phyloP scores from a whole-genome alignment of 345 rosid genomes.

The Murraya paniculata region DNA sequence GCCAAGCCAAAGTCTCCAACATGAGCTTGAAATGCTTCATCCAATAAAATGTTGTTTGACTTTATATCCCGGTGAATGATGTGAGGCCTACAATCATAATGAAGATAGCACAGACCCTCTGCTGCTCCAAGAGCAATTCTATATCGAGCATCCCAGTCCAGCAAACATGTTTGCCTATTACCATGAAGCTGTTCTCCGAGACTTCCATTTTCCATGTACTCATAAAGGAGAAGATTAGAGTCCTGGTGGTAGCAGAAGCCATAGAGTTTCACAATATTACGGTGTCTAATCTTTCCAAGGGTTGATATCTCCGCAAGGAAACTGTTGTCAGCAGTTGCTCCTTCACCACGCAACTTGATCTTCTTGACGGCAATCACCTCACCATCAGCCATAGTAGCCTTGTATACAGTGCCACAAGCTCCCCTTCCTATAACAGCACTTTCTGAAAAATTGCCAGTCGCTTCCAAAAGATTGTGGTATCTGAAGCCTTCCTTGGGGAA shows the following conservation, averaged over 20 bases:
- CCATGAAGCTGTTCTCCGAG: slow-evolving; percentile 70
- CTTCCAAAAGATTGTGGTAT: slow-evolving; percentile 62
- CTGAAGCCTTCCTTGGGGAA: slow-evolving; percentile 73
- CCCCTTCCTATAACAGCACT: slow-evolving; percentile 60
- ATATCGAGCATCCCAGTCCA: slow-evolving; percentile 66
- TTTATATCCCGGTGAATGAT: slow-evolving; percentile 82
- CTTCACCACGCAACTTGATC: slow-evolving; percentile 59
- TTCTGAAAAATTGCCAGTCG: slow-evolving; percentile 70
- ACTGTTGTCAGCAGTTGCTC: slow-evolving; percentile 58
- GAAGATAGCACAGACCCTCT: slow-evolving; percentile 77
- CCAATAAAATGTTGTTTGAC: slow-evolving; percentile 74
- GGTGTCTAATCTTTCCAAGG: slow-evolving; percentile 78
- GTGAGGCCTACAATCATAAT: slow-evolving; percentile 75
- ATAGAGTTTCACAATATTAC: slow-evolving; percentile 76
- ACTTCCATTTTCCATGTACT: slow-evolving; percentile 79
- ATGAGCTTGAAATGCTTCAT: slow-evolving; percentile 72
- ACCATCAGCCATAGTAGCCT: slow-evolving; percentile 63
- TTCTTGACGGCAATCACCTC: slow-evolving; percentile 68
- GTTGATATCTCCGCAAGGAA: slow-evolving; percentile 77
- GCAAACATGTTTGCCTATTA: slow-evolving; percentile 29
- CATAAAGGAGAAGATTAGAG: slow-evolving; percentile 69
- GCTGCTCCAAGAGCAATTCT: slow-evolving; percentile 77
- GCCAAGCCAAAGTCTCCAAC: slow-evolving; percentile 90
- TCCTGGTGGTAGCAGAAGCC: slow-evolving; percentile 76
- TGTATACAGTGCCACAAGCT: slow-evolving; percentile 78